These are phyloP conservation scores for Xylaria intraflava DNA, from an alignment of 495 filamentous ascomycete species.

Conservation along the genomic window DNA sequence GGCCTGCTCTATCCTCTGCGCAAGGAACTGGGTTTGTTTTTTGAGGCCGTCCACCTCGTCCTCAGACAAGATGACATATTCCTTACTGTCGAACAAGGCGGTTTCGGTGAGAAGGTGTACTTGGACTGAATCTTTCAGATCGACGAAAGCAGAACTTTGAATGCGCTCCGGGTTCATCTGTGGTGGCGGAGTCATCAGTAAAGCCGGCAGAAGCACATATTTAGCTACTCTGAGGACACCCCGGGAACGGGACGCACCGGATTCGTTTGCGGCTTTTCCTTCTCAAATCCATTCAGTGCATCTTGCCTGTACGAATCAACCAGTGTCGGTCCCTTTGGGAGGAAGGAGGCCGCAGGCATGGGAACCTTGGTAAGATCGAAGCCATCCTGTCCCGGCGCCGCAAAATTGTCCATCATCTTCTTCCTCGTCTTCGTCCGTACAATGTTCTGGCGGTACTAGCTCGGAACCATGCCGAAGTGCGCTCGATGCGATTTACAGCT, in stretches of 20 bases:
- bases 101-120: constrained; percentile 91
- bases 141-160: constrained; percentile 38
- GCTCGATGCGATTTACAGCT: not conserved
- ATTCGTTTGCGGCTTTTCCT: constrained; percentile 40
- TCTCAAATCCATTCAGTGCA: constrained; percentile 37
- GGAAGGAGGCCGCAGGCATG: constrained; percentile 15
- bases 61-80: constrained; percentile 77
- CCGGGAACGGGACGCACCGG: constrained; percentile 33
- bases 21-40: constrained; percentile 65
- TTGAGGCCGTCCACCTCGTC: constrained; percentile 89
- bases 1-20: constrained; percentile 68
- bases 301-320: constrained; percentile 46
- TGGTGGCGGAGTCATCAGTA: constrained; percentile 14
- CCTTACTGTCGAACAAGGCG: constrained; percentile 76
- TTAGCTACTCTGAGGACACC: not conserved
- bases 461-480: constrained; percentile 13
- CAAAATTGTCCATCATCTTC: constrained; percentile 25
- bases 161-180: constrained; percentile 34
- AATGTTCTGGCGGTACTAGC: constrained; percentile 9
- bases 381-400: constrained; percentile 16
- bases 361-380: constrained; percentile 16
- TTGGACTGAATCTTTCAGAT: constrained; percentile 50
- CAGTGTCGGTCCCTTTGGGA: constrained; percentile 30
- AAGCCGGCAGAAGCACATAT: not conserved
- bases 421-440: constrained; percentile 14